phyloP scores from a whole-genome alignment of 2,329 filamentous ascomycete species.

The Penicillium thymicola region DNA sequence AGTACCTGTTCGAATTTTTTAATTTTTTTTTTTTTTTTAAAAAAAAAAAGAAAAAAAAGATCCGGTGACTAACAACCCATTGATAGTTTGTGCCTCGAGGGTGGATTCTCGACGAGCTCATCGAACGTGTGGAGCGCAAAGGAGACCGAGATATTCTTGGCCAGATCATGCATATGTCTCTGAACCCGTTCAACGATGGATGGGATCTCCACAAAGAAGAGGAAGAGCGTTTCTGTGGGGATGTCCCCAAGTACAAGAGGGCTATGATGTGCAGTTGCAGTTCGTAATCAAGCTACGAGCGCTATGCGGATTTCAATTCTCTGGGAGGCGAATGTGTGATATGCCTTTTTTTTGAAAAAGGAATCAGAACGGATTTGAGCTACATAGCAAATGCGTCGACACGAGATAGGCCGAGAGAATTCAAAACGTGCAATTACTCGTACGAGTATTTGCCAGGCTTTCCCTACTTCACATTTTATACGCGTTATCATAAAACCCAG shows the following conservation, averaged over 20 bases:
- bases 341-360: background rate
- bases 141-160: conserved; percentile 75
- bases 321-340: background rate
- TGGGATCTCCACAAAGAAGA: conserved; percentile 62
- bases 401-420: background rate
- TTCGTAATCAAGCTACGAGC: conserved; percentile 52
- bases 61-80: conserved; percentile 1
- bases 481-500: conserved; percentile 13
- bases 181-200: conserved; percentile 78
- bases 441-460: background rate
- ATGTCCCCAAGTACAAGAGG: conserved; percentile 73
- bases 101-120: conserved; percentile 93
- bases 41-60: no score
- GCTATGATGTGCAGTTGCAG: conserved; percentile 95
- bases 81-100: conserved; percentile 73
- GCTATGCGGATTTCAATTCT: background rate
- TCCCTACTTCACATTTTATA: conserved; percentile 6
- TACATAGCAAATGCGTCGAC: background rate
- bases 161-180: conserved; percentile 75
- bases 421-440: background rate
- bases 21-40: background rate
- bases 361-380: background rate
- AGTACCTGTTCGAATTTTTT: conserved; percentile 3
- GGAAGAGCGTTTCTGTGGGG: conserved; percentile 77
- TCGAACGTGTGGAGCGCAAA: conserved; percentile 79